These are phyloP conservation scores for Auricularia auricula-judae DNA, from an alignment of 768 basidiomycete genomes.

Conservation along the genomic window DNA sequence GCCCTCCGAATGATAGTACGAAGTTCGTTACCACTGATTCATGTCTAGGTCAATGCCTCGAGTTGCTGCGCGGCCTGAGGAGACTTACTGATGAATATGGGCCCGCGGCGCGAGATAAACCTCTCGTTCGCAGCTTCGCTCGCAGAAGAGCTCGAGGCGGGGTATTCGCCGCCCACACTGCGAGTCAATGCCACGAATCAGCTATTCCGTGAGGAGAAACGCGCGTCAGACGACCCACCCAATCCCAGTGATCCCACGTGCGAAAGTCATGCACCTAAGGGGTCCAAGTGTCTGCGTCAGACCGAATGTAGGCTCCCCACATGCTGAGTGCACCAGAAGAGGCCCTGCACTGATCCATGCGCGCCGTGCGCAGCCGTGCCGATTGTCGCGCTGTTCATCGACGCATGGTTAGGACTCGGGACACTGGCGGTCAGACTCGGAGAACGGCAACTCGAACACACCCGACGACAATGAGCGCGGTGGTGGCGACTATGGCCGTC, in stretches of 20 bases:
- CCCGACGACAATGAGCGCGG: slow-evolving; percentile 57
- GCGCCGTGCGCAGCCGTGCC: slow-evolving; percentile 58
- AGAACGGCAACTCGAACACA: not conserved
- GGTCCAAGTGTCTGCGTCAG: not conserved
- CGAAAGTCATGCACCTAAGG: slow-evolving; percentile 43
- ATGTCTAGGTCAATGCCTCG: too few relatives aligned
- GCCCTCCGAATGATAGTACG: slow-evolving; percentile 56
- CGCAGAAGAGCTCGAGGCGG: slow-evolving; percentile 57
- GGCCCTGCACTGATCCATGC: slow-evolving; percentile 39
- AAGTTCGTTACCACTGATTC: slow-evolving; percentile 57
- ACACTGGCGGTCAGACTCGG: not conserved
- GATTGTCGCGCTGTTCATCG: slow-evolving; percentile 31
- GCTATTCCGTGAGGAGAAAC: slow-evolving; percentile 1
- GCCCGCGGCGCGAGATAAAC: slow-evolving; percentile 46
- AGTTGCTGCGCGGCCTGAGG: not conserved
- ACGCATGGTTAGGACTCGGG: not conserved
- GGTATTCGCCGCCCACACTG: slow-evolving; percentile 72
- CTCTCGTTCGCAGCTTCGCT: slow-evolving; percentile 67
- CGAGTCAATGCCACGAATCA: slow-evolving; percentile 16
- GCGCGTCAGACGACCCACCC: slow-evolving; percentile 18
- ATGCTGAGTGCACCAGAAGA: slow-evolving; percentile 40
- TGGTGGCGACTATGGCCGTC: slow-evolving; percentile 60
- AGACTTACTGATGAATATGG: slow-evolving; percentile 11
- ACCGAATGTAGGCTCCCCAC: not conserved
- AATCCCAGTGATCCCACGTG: slow-evolving; percentile 58